These are phyloP conservation scores for Ascochyta fabae DNA, from an alignment of 2,329 filamentous ascomycete species.

Conservation along the genomic window DNA sequence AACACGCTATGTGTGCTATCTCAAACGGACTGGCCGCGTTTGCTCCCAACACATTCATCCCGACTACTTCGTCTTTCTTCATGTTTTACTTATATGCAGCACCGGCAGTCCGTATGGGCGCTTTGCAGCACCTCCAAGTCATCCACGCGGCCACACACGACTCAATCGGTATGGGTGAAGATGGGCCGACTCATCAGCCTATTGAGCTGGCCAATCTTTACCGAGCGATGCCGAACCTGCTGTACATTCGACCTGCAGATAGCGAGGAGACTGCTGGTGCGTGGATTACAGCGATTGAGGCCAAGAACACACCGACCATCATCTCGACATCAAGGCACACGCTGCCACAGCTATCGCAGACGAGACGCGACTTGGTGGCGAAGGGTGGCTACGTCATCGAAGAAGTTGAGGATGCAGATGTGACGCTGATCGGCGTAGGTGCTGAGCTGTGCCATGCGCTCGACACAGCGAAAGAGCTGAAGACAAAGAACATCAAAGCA, in stretches of 20 bases:
- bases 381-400: constrained; percentile 57
- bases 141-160: constrained; percentile 70
- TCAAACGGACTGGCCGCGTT: constrained; percentile 66
- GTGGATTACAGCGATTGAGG: constrained; percentile 57
- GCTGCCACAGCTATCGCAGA: constrained; percentile 51
- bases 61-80: constrained; percentile 65
- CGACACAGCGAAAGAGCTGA: constrained; percentile 50
- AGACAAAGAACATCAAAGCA: constrained; percentile 50
- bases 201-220: constrained; percentile 64
- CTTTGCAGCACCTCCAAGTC: constrained; percentile 61
- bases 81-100: constrained; percentile 69
- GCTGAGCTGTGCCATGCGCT: constrained; percentile 59
- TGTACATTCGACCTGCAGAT: constrained; percentile 67
- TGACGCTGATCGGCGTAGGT: constrained; percentile 60
- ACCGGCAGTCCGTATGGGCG: constrained; percentile 66
- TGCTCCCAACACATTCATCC: constrained; percentile 44
- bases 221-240: constrained; percentile 67
- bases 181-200: constrained; percentile 69
- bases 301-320: constrained; percentile 53
- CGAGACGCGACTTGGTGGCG: constrained; percentile 51
- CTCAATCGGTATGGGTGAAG: constrained; percentile 61
- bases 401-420: constrained; percentile 53
- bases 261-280: constrained; percentile 65
- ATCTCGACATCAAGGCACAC: constrained; percentile 58
- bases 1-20: constrained; percentile 48